Percentiles rank a stretch among this genome's conserved stretches.
Conservation (phyloP, 1,284 basidiomycete genomes). For the Schizophyllum amplum region DNA sequence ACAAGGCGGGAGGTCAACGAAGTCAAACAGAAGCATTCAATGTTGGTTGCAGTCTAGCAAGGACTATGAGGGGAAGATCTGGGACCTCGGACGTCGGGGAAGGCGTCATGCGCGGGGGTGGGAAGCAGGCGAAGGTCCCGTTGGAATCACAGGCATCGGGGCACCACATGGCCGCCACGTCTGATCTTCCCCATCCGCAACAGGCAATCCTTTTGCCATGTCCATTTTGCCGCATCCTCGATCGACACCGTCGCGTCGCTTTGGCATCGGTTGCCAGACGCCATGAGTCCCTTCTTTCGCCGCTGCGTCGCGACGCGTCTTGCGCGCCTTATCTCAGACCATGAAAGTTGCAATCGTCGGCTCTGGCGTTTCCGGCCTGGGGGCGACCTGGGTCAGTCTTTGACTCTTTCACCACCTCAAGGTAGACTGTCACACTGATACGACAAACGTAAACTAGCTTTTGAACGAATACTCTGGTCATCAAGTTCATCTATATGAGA, state of each 20-base stretch:
- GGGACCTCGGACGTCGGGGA: no score
- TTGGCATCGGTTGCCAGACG: no score
- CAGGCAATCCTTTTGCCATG: not conserved
- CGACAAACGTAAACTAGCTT: slow-evolving; percentile 60
- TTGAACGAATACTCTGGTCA: slow-evolving; percentile 76
- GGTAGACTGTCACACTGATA: slow-evolving; percentile 13
- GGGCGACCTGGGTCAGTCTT: slow-evolving; percentile 62
- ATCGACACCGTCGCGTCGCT: no score
- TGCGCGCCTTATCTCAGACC: not conserved
- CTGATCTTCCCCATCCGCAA: not conserved
- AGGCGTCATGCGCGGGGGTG: not conserved
- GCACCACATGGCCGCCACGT: not conserved
- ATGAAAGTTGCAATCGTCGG: slow-evolving; percentile 77
- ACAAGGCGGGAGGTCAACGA: not conserved
- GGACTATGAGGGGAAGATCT: not conserved
- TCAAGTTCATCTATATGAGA: slow-evolving; percentile 75
- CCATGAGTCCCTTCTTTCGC: not conserved
- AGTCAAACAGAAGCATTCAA: not conserved
- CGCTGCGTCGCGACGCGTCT: not conserved
- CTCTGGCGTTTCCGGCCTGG: slow-evolving; percentile 72
- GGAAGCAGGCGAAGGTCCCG: not conserved
- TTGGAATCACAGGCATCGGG: not conserved
- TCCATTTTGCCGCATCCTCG: not conserved
- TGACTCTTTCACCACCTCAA: slow-evolving; percentile 1
- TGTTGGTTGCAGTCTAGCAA: not conserved